These are phyloP conservation scores for Psidium friedrichsthalianum DNA, from an alignment of 345 rosid genomes.

Conservation along the genomic window DNA sequence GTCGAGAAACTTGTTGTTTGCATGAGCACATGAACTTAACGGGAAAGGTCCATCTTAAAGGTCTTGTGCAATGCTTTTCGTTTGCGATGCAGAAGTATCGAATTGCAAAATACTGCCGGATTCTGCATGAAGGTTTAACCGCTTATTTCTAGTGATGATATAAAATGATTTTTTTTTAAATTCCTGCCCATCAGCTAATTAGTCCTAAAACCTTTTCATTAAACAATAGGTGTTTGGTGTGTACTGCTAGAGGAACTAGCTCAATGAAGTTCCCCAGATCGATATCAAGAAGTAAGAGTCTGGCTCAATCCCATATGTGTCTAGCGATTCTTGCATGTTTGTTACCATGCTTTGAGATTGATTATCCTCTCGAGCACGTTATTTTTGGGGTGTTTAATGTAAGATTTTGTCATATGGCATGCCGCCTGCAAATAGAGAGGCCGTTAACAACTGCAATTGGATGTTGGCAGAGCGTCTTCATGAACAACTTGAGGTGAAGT, in stretches of 20 bases:
- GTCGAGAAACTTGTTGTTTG: not conserved
- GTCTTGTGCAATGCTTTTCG: not conserved
- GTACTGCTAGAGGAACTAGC: not conserved
- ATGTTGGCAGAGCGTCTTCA: constrained; percentile 88
- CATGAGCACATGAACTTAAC: not conserved
- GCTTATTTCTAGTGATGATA: not conserved
- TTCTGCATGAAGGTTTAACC: constrained; percentile 48
- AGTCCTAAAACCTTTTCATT: not conserved
- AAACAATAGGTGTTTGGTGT: not conserved
- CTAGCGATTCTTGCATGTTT: not conserved
- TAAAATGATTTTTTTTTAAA: not conserved
- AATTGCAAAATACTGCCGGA: constrained; percentile 73
- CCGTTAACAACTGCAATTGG: constrained; percentile 72
- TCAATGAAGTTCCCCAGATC: not conserved
- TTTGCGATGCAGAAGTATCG: constrained; percentile 63
- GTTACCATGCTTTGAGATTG: not conserved
- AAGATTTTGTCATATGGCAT: constrained; percentile 10
- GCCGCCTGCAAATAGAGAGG: constrained; percentile 69
- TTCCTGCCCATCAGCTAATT: not conserved
- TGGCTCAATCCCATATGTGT: not conserved
- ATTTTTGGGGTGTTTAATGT: not conserved
- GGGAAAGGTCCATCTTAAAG: not conserved
- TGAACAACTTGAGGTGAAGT: constrained; percentile 75
- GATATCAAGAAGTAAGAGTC: constrained; percentile 3
- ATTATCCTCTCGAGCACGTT: not conserved